Evolutionary conservation across 257 asterid genomes (phyloP).

Genomic region (Capsicum rhomboideum): DNA sequence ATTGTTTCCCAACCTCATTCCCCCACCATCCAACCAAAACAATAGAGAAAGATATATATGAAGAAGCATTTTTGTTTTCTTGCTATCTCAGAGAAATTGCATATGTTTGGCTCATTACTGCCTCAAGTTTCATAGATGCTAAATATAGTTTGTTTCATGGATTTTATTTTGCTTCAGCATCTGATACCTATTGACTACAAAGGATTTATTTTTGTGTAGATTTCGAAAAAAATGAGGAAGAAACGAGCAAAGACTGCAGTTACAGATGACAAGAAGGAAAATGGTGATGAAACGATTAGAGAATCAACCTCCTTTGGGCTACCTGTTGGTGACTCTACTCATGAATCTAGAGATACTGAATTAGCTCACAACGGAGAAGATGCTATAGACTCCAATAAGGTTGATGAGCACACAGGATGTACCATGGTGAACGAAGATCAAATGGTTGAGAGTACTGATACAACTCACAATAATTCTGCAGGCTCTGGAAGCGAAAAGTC

Average conservation of each 20-base stretch:
- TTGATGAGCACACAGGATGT: slow-evolving; percentile 23
- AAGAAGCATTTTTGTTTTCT: neutral
- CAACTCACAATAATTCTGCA: neutral
- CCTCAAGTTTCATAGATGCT: neutral
- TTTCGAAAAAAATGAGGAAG: slow-evolving; percentile 71
- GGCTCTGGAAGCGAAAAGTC: neutral
- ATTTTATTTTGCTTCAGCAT: neutral
- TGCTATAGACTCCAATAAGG: slow-evolving; percentile 26
- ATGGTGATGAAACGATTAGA: slow-evolving; percentile 27
- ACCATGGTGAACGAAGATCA: slow-evolving; percentile 4
- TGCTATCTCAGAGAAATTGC: neutral
- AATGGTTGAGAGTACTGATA: slow-evolving; percentile 2
- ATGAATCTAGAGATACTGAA: slow-evolving; percentile 24
- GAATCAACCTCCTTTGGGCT: slow-evolving; percentile 26
- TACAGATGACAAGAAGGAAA: slow-evolving; percentile 26
- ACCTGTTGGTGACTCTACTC: slow-evolving; percentile 26
- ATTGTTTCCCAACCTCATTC: neutral
- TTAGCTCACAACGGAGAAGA: slow-evolving; percentile 8
- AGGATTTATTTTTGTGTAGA: slow-evolving; percentile 39
- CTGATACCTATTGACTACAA: neutral
- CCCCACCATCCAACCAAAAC: neutral
- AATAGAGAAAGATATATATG: neutral
- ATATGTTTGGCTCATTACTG: neutral
- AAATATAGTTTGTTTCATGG: neutral
- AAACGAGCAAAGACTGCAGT: slow-evolving; percentile 36